Evolutionary conservation across 768 basidiomycete genomes (phyloP).

Genomic region (Boletus vinaceobasis): DNA sequence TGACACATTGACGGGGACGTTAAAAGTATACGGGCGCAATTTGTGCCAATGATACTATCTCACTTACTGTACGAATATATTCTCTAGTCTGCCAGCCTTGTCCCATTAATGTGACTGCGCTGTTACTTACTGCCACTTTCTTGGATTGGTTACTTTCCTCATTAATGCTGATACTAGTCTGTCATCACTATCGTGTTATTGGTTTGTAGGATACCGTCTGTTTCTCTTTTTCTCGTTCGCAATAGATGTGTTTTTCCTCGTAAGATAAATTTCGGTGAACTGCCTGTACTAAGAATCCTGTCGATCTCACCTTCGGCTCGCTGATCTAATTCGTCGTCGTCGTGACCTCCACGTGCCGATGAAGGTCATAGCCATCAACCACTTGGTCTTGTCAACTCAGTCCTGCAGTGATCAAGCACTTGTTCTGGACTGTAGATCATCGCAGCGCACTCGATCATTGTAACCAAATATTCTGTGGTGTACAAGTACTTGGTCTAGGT

Average conservation of each 20-base stretch:
- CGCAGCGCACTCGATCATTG: not conserved
- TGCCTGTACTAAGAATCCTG: not conserved
- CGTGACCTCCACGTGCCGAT: conserved; percentile 10
- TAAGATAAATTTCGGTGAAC: not conserved
- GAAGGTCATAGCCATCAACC: not conserved
- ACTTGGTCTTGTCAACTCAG: not conserved
- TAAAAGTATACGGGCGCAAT: conserved; percentile 8
- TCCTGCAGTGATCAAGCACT: not conserved
- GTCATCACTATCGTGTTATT: conserved; percentile 4
- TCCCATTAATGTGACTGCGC: conserved; percentile 7
- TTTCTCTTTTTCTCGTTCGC: not conserved
- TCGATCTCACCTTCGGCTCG: conserved; percentile 3
- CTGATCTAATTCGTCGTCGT: not conserved
- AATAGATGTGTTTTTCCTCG: conserved; percentile 5
- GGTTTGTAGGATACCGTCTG: not conserved
- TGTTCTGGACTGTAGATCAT: not conserved
- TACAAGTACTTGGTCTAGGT: not conserved
- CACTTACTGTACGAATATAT: conserved; percentile 24
- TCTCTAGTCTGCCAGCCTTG: conserved; percentile 2
- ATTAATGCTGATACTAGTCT: not conserved
- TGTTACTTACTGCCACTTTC: conserved; percentile 2
- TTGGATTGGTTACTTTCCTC: conserved; percentile 2
- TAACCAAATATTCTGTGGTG: not conserved
- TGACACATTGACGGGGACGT: conserved; percentile 5
- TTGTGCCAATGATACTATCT: conserved; percentile 2